These are phyloP conservation scores for Stygiomarasmius scandens DNA, from an alignment of 1,284 basidiomycete genomes.

Conservation along the genomic window DNA sequence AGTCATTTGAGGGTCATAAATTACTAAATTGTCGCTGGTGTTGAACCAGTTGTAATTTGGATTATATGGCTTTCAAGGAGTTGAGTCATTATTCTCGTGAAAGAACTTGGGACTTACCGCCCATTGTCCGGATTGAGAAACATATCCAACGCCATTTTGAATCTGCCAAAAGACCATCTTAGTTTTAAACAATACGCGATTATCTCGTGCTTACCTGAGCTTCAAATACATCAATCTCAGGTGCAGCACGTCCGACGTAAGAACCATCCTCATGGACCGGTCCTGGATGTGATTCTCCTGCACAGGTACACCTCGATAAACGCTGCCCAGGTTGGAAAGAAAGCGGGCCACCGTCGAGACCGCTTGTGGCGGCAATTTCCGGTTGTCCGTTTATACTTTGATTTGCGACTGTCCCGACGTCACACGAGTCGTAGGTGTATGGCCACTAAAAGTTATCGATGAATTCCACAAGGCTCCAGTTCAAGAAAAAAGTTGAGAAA, in stretches of 20 bases:
- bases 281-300: conserved; percentile 60
- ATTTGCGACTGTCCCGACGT: conserved; percentile 57
- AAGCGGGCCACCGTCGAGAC: conserved; percentile 20
- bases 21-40: conserved; percentile 46
- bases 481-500: not conserved
- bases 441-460: conserved; percentile 37
- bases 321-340: conserved; percentile 55
- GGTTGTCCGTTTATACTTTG: conserved; percentile 40
- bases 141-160: conserved; percentile 26
- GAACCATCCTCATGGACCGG: conserved; percentile 60
- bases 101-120: conserved; percentile 46
- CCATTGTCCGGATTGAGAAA: conserved; percentile 71
- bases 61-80: conserved; percentile 46
- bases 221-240: conserved; percentile 81
- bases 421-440: conserved; percentile 51
- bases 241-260: conserved; percentile 73
- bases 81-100: conserved; percentile 25
- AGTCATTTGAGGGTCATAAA: conserved; percentile 52
- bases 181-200: conserved; percentile 16
- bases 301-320: conserved; percentile 62
- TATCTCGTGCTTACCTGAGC: conserved; percentile 46
- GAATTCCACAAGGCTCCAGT: too few relatives aligned
- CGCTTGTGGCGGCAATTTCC: conserved; percentile 3
- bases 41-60: conserved; percentile 51
- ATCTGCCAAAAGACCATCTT: conserved; percentile 14